Evolutionary conservation across 805 yeast species (phyloP), one percentile per base, ranked within the genome.

Genomic region (Hemisphaericaspora nanyangensis): DNA sequence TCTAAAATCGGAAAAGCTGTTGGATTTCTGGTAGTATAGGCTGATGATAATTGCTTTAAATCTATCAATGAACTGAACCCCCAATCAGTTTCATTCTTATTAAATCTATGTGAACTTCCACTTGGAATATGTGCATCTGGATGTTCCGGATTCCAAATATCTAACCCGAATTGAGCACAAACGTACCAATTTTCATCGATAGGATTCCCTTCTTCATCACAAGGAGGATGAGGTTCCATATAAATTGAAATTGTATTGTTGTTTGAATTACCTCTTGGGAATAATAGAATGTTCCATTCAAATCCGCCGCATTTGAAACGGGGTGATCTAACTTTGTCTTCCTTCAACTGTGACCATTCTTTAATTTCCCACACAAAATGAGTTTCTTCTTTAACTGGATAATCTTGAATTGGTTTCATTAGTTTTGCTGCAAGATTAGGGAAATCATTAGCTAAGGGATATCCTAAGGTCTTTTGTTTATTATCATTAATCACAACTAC

Each of bases 161-260:
- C 84, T 30, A 93, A 72, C 4, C 85, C 85, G 62, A 93, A 93
- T 52, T 89, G 95, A 2, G 93, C 95, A 63, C 97, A 89, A n/a
- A 79, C 82, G 40, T 80, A 80, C 95, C 96, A 89, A 40, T 77
- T 76, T 3, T 74, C 70, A 40, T 65, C 63, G n/a, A 46, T 53
- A 2, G 54, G 53, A 43, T 48, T 58, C 12, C 46, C 56, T 1
- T 51, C 58, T 4, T 59, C 55, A 10, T 56, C 59, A 2, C 47
- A 55, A 19, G 58, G 51, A 13, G 79, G 79, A 44, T 77, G 75
- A 0, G 95, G 93, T 50, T 88, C 95, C 45, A 93, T 64, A 58
- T 88, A 93, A 18, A 88, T 60, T 0, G 96, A 87, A 6, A 87
- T 59, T 10, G 44, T 34, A 40, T 71, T 66, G 44, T 70, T 70